phyloP scores from a whole-genome alignment of 2,329 filamentous ascomycete genomes.

The Paecilomyces niveus region DNA sequence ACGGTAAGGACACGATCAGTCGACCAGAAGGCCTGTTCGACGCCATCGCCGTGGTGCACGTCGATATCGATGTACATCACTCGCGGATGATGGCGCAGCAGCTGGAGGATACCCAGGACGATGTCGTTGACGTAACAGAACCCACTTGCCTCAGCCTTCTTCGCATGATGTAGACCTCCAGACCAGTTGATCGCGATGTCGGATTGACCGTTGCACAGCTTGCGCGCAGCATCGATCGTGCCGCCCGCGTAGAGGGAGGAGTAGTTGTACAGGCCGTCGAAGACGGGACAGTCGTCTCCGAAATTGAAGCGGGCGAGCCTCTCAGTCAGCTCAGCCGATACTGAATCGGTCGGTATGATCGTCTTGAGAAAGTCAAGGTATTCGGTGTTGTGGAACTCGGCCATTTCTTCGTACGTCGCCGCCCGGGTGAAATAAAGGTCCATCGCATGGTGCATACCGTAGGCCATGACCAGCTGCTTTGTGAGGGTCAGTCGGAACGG shows the following conservation, averaged over 20 bases:
- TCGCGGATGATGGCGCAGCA: slow-evolving; percentile 72
- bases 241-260: slow-evolving; percentile 89
- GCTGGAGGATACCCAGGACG: slow-evolving; percentile 82
- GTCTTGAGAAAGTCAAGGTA: slow-evolving; percentile 84
- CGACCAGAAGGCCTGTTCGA: slow-evolving; percentile 85
- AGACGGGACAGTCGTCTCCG: slow-evolving; percentile 90
- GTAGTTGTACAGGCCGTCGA: slow-evolving; percentile 92
- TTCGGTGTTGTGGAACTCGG: slow-evolving; percentile 76
- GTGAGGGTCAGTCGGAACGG: slow-evolving; percentile 94
- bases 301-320: slow-evolving; percentile 68
- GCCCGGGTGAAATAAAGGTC: slow-evolving; percentile 80
- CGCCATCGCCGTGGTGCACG: slow-evolving; percentile 84
- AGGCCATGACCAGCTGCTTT: slow-evolving; percentile 88
- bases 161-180: slow-evolving; percentile 91
- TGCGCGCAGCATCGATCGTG: slow-evolving; percentile 83
- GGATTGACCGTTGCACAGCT: slow-evolving; percentile 76
- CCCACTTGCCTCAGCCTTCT: slow-evolving; percentile 85
- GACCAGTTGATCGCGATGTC: slow-evolving; percentile 98
- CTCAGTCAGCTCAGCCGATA: slow-evolving; percentile 53
- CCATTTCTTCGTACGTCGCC: slow-evolving; percentile 81
- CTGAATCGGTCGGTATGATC: slow-evolving; percentile 63
- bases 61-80: slow-evolving; percentile 95
- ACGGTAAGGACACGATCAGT: slow-evolving; percentile 87
- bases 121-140: slow-evolving; percentile 99
- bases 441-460: slow-evolving; percentile 96